Conservation (phyloP, 2,329 filamentous ascomycete genomes). For the Xylariales sp. region DNA sequence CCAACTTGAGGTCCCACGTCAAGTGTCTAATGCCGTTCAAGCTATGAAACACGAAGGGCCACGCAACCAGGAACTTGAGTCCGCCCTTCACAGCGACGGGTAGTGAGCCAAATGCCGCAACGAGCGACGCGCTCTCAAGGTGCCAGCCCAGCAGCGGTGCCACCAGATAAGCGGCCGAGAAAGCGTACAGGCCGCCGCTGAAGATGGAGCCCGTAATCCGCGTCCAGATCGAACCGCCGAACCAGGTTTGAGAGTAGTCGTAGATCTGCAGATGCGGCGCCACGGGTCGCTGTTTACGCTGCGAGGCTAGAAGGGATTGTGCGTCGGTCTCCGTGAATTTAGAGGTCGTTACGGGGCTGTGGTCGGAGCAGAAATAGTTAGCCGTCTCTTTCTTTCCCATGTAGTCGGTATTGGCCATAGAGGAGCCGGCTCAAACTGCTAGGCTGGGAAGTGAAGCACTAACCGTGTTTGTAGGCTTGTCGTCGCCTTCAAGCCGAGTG, state of each 20-base stretch:
- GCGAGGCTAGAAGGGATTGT: conserved; percentile 66
- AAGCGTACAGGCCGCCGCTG: conserved; percentile 72
- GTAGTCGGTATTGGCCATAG: no score
- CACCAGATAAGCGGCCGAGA: conserved; percentile 74
- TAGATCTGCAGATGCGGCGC: conserved; percentile 85
- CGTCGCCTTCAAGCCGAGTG: conserved; percentile 27
- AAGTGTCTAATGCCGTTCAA: conserved; percentile 54
- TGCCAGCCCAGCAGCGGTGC: conserved; percentile 68
- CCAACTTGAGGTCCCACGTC: conserved; percentile 45
- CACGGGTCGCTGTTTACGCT: conserved; percentile 77
- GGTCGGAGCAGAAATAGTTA: background rate
- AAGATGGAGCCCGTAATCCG: conserved; percentile 77
- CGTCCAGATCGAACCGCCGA: conserved; percentile 66
- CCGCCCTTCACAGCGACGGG: conserved; percentile 55
- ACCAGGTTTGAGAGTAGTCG: conserved; percentile 80
- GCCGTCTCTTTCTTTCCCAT: background rate
- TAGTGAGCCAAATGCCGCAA: conserved; percentile 54
- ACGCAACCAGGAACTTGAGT: conserved; percentile 51
- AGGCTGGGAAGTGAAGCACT: no score
- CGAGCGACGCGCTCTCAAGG: conserved; percentile 55
- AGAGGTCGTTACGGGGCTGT: conserved; percentile 51
- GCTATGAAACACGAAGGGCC: conserved; percentile 56
- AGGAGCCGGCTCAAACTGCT: no score
- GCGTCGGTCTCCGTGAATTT: conserved; percentile 51
- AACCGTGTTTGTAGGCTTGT: conserved; percentile 43